Evolutionary conservation across 331 rosid genomes (phyloP).

Genomic region (Stylosanthes scabra): DNA sequence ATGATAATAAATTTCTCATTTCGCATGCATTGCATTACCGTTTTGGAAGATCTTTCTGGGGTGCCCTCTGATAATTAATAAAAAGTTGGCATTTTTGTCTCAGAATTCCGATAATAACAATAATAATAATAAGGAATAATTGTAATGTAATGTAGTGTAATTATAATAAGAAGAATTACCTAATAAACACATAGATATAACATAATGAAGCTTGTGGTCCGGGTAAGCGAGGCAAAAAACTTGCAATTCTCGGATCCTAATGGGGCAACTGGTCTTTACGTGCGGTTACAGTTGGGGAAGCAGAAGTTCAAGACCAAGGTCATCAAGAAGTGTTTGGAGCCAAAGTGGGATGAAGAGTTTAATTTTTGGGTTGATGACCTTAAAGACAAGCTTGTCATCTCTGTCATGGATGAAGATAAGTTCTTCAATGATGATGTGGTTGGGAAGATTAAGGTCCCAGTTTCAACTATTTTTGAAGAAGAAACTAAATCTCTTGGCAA

Average conservation of each 20-base stretch:
- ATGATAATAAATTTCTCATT: constrained; percentile 10
- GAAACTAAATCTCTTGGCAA: constrained; percentile 65
- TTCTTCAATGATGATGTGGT: constrained; percentile 82
- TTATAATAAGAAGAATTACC: no score
- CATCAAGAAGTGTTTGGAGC: constrained; percentile 71
- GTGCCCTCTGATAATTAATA: neutral
- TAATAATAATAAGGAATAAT: neutral
- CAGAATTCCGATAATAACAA: neutral
- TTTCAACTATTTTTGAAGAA: constrained; percentile 71
- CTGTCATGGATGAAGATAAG: constrained; percentile 83
- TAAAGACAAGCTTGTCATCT: constrained; percentile 61
- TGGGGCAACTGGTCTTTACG: constrained; percentile 77
- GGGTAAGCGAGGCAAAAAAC: constrained; percentile 81
- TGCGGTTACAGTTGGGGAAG: constrained; percentile 74
- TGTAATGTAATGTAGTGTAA: no score
- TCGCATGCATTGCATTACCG: constrained; percentile 38
- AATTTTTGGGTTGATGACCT: constrained; percentile 81
- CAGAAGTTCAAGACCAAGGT: constrained; percentile 78
- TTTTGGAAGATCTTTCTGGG: constrained; percentile 15
- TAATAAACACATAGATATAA: neutral
- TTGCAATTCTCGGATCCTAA: constrained; percentile 61
- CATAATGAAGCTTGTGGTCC: constrained; percentile 80
- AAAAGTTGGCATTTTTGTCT: constrained; percentile 13
- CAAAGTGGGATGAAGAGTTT: constrained; percentile 88
- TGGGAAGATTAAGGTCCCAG: constrained; percentile 68